These are phyloP conservation scores for Phyllosticta citribraziliensis DNA, from an alignment of 2,329 filamentous ascomycete species.

Conservation along the genomic window DNA sequence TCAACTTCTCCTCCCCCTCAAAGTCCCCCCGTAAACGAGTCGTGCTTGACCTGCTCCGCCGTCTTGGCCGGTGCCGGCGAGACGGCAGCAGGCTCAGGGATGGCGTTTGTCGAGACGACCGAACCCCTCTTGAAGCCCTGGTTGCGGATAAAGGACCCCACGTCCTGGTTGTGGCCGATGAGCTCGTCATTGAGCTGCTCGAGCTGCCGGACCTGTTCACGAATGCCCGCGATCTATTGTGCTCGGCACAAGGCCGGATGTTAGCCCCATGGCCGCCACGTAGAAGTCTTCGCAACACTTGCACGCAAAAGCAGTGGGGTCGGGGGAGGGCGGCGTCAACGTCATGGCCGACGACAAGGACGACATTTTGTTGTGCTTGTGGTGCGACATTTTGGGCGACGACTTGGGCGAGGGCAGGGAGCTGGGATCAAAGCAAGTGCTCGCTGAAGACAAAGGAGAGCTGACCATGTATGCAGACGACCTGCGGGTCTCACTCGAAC, in stretches of 20 bases:
- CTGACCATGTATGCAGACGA: slow-evolving; percentile 4
- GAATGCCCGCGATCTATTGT: slow-evolving; percentile 7
- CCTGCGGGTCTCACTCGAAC: background rate
- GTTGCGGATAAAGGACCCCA: slow-evolving; percentile 2
- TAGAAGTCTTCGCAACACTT: background rate
- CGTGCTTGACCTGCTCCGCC: background rate
- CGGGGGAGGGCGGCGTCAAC: background rate
- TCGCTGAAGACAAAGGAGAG: slow-evolving; percentile 2
- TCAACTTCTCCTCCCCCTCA: background rate
- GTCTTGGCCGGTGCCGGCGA: background rate
- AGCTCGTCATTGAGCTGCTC: slow-evolving; percentile 9
- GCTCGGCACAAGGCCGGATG: background rate
- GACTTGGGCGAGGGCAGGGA: background rate
- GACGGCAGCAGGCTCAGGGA: background rate
- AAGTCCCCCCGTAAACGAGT: background rate
- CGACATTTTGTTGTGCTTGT: background rate
- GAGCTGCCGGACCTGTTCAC: slow-evolving; percentile 9
- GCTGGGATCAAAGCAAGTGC: background rate
- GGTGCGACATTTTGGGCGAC: background rate
- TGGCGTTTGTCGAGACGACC: background rate
- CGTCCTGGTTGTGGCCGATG: slow-evolving; percentile 6
- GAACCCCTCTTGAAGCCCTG: background rate
- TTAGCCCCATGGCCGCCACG: background rate
- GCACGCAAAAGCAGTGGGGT: background rate
- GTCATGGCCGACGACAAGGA: background rate